These are phyloP conservation scores for Cladophialophora psammophila DNA, from an alignment of 2,329 filamentous ascomycete genomes.

Conservation along the genomic window DNA sequence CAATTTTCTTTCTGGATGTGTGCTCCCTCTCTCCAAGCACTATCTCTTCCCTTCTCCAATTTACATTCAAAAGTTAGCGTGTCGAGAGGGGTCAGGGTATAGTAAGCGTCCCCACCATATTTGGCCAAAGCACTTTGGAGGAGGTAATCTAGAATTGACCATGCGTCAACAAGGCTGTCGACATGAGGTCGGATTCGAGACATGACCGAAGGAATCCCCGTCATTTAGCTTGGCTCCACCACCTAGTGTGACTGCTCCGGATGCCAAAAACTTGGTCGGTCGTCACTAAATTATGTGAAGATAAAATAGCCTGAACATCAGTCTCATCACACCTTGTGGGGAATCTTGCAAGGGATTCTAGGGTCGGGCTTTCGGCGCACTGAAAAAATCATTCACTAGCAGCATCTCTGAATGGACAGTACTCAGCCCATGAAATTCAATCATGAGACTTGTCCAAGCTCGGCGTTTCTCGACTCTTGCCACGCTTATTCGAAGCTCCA, in stretches of 20 bases:
- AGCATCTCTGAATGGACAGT: neutral
- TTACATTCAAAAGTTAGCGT: conserved; percentile 56
- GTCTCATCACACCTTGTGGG: neutral
- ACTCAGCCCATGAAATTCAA: neutral
- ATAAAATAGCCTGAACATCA: neutral
- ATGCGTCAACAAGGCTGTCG: conserved; percentile 74
- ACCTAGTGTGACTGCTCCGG: conserved; percentile 64
- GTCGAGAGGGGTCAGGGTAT: conserved; percentile 66
- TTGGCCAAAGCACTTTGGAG: conserved; percentile 68
- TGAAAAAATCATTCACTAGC: neutral
- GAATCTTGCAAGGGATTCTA: neutral
- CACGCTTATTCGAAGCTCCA: neutral
- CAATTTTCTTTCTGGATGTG: neutral
- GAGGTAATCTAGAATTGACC: conserved; percentile 79
- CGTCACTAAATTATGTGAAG: neutral
- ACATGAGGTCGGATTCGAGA: conserved; percentile 76
- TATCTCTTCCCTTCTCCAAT: conserved; percentile 61
- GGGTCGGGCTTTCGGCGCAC: neutral
- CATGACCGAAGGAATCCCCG: conserved; percentile 62
- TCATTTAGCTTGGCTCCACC: conserved; percentile 43
- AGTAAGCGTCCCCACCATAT: conserved; percentile 78
- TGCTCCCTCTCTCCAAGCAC: conserved; percentile 59
- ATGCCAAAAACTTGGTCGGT: conserved; percentile 63
- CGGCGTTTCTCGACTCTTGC: neutral
- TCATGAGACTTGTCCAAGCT: neutral